Conservation (phyloP, 441 rosid genomes). For the Adansonia grandidieri region DNA sequence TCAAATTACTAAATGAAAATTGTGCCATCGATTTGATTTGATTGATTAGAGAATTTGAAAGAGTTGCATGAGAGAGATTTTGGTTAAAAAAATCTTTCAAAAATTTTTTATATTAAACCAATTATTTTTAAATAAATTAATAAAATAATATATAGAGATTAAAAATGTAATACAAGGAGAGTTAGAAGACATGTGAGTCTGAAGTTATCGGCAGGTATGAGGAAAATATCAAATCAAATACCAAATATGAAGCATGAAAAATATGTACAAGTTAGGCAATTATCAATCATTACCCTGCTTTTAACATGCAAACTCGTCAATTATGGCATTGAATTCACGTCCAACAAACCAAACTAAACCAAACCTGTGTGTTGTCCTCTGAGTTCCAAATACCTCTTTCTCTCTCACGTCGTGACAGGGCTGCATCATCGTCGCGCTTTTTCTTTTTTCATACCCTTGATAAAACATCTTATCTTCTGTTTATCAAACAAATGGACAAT, state of each 20-base stretch:
- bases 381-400: neutral
- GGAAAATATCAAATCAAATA: neutral
- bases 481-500: neutral
- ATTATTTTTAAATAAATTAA: too few species aligned
- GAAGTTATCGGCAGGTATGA: too few species aligned
- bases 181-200: too few species aligned
- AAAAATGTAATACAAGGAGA: neutral
- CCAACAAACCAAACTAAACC: neutral
- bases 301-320: neutral
- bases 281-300: neutral
- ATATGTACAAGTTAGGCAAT: neutral
- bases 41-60: neutral
- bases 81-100: too few species aligned
- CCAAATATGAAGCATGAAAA: neutral
- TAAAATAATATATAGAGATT: neutral
- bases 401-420: neutral
- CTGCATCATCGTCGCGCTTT: neutral
- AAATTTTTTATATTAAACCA: too few species aligned
- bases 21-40: neutral
- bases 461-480: slow-evolving; percentile 23
- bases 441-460: slow-evolving; percentile 22
- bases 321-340: neutral
- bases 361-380: neutral
- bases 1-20: neutral
- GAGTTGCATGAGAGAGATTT: too few species aligned